Evolutionary conservation across 2,329 filamentous ascomycete species (phyloP).

Genomic region (Fusarium burgessii): DNA sequence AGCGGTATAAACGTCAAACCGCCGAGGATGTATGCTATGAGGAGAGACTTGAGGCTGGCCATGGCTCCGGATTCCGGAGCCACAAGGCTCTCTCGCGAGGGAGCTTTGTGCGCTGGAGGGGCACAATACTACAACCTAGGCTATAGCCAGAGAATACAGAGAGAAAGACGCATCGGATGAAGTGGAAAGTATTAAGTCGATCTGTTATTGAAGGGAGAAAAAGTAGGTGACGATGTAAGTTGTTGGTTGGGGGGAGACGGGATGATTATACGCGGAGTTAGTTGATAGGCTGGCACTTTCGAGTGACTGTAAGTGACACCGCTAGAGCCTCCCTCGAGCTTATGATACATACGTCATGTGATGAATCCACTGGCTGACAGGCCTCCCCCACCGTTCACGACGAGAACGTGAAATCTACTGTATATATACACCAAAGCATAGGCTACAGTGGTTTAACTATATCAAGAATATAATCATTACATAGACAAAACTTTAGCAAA

Average conservation of each 20-base stretch:
- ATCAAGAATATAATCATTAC: too few relatives aligned
- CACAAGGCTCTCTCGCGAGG: conserved; percentile 34
- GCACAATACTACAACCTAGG: conserved; percentile 30
- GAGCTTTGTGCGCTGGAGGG: conserved; percentile 34
- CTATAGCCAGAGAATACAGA: conserved; percentile 30
- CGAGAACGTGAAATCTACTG: neutral
- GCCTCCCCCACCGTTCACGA: conserved; percentile 20
- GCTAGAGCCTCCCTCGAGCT: conserved; percentile 23
- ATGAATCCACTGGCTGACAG: conserved; percentile 38
- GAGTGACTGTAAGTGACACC: conserved; percentile 39
- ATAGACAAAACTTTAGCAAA: too few relatives aligned
- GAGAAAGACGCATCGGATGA: conserved; percentile 32
- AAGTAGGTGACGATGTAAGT: conserved; percentile 23
- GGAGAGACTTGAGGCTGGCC: conserved; percentile 67
- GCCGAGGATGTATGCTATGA: conserved; percentile 84
- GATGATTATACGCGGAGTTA: conserved; percentile 38
- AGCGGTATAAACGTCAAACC: conserved; percentile 90
- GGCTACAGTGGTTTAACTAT: too few relatives aligned
- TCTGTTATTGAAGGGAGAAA: conserved; percentile 18
- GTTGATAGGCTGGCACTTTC: conserved; percentile 35
- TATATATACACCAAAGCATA: too few relatives aligned
- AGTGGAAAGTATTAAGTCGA: conserved; percentile 3
- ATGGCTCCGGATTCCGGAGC: conserved; percentile 53
- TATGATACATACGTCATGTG: conserved; percentile 42
- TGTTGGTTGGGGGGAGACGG: conserved; percentile 30